Evolutionary conservation across 345 rosid species (phyloP).

Genomic region (Laguncularia racemosa): DNA sequence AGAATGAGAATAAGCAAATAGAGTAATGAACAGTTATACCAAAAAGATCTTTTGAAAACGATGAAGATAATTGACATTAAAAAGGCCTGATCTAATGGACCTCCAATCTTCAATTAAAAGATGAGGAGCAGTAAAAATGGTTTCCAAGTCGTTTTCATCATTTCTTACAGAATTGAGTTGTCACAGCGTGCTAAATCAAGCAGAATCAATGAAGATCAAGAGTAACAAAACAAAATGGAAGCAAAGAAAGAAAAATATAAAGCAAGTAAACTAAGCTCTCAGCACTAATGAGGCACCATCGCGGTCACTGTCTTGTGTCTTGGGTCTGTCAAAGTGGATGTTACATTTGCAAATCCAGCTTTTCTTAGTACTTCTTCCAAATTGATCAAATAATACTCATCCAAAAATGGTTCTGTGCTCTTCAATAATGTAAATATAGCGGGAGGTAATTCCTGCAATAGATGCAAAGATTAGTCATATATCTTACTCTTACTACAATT

Average conservation of each 20-base stretch:
- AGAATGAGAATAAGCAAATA: too few relatives aligned
- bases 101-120: too few relatives aligned
- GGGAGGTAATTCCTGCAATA: slow-evolving; percentile 41
- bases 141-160: too few relatives aligned
- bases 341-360: slow-evolving; percentile 35
- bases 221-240: neutral
- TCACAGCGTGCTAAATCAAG: too few relatives aligned
- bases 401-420: slow-evolving; percentile 57
- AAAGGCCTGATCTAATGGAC: too few relatives aligned
- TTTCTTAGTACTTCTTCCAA: slow-evolving; percentile 41
- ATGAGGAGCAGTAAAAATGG: too few relatives aligned
- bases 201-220: too few relatives aligned
- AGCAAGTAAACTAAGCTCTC: too few relatives aligned
- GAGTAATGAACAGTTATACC: too few relatives aligned
- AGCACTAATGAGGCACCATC: slow-evolving; percentile 28
- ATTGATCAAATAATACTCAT: slow-evolving; percentile 45
- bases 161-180: too few relatives aligned
- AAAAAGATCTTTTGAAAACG: too few relatives aligned
- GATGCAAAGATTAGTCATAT: neutral
- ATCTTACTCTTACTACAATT: neutral
- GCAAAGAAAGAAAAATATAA: neutral
- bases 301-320: slow-evolving; percentile 48
- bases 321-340: slow-evolving; percentile 37
- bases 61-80: too few relatives aligned
- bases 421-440: slow-evolving; percentile 46